Base-by-base conservation (phyloP, 495 filamentous ascomycete genomes). In the Cryomyces minteri region DNA sequence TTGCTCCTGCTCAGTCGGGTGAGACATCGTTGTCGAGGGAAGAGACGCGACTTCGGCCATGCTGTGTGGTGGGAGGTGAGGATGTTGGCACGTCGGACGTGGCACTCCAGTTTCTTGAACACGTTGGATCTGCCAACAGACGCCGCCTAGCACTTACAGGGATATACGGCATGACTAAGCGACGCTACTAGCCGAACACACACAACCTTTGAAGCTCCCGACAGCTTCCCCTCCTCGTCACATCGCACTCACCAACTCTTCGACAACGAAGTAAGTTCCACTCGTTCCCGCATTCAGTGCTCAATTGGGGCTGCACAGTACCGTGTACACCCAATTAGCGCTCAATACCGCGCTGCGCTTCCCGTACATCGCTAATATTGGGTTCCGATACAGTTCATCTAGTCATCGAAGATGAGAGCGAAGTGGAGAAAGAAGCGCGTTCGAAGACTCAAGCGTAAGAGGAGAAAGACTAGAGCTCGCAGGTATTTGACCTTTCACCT, bases 391-490 rank as follows among this genome's bases (percentile, higher is more conserved):
- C 49, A 56, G 51, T 39, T 45, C 43, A 52, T 28, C 54, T 51
- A 55, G 47, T 55, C 47, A 50, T 58, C 62, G 77, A 88, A 76
- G 77, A 92, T 94, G 87, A 87, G 87, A 86, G 84, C 84, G 58
- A 94, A 94, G 74, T 94, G 87, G 87, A 86, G 87, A 77, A 95
- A 95, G 83, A 95, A 95, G 87, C 75, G 88, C 63, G 85, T 92
- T 71, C 80, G 88, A 53, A 79, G 88, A 68, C 82, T 95, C 68
- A 95, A 95, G 79, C 78, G 84, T 66, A 95, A 95, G 87, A 80
- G 88, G 67, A 88, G 88, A 85, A 95, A 95, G 86, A 90, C 86
- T 69, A 79, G 88, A 63, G 88, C 86, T 54, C 71, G 87, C 72
- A 81, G 74, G 87, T 93, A 74, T 71, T 80, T 67, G 4, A 0